Percentiles rank a stretch among this genome's conserved stretches.
Conservation (phyloP, 2,329 filamentous ascomycete genomes). For the Trichocomaceae sp. region DNA sequence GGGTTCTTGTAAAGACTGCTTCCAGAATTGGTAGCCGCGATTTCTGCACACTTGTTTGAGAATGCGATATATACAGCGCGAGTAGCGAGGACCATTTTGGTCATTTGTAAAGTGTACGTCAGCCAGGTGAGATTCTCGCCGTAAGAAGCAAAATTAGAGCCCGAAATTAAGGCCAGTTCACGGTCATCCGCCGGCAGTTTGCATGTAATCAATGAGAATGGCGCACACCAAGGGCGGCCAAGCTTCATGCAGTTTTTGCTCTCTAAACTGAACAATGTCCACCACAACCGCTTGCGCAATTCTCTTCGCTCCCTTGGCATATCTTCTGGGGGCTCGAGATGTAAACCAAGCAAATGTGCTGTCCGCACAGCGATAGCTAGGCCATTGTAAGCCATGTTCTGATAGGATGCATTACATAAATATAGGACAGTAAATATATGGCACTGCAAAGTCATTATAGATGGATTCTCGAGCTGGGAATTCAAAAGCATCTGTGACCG, state of each 20-base stretch:
- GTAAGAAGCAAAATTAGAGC: slow-evolving; percentile 26
- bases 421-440: slow-evolving; percentile 42
- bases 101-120: slow-evolving; percentile 30
- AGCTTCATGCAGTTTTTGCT: slow-evolving; percentile 43
- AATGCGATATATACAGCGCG: slow-evolving; percentile 31
- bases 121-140: slow-evolving; percentile 36
- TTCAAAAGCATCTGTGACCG: slow-evolving; percentile 41
- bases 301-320: slow-evolving; percentile 34
- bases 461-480: slow-evolving; percentile 44
- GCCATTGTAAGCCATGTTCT: slow-evolving; percentile 43
- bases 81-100: slow-evolving; percentile 30
- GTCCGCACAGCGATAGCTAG: slow-evolving; percentile 39
- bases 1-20: slow-evolving; percentile 27
- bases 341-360: slow-evolving; percentile 45
- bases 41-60: slow-evolving; percentile 24
- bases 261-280: slow-evolving; percentile 46
- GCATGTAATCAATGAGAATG: slow-evolving; percentile 30
- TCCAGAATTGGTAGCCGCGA: slow-evolving; percentile 15
- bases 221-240: slow-evolving; percentile 39
- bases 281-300: slow-evolving; percentile 48
- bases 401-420: slow-evolving; percentile 44
- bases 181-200: slow-evolving; percentile 34
- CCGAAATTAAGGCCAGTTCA: slow-evolving; percentile 23
- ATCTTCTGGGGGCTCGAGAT: slow-evolving; percentile 39
- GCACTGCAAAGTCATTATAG: slow-evolving; percentile 45